Evolutionary conservation across 306 rosid genomes (phyloP), one percentile per base, ranked within the genome.

Genomic region (Elaeagnus macrophylla): DNA sequence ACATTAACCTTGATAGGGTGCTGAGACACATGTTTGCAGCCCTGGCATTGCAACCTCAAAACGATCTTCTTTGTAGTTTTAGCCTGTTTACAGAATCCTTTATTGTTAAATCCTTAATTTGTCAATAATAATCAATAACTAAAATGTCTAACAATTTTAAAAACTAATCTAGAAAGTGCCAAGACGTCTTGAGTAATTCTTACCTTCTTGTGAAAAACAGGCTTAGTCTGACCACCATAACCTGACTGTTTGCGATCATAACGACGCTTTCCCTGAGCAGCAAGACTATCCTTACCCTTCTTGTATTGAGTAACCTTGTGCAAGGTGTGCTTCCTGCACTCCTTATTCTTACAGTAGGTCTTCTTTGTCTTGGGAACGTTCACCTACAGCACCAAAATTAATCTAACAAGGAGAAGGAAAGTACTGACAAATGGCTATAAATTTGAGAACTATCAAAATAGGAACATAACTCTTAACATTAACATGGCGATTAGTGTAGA

Each of bases 211-310:
- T 69, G 79, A 40, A 74, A 74, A 13, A 74, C 79, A 3, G 79
- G 79, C 56, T 77, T 72, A 50, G 81, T 77, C 69, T 77, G 81
- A 12, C 78, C 78, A 10, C 78, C 81, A 60, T 72, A 77, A 32
- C 81, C 78, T 1, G 81, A 77, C 17, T 77, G 78, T 46, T 77
- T 77, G 38, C 81, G 78, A 45, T 77, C 81, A 6, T 77, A 77
- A 49, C 81, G 75, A 14, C 78, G 69, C 67, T 77, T 77, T 11
- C 81, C 81, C 53, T 77, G 72, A 12, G 75, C 81, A 56, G 75
- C 78, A 64, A 77, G 78, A 45, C 78, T 77, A 10, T 64, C 78
- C 67, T 77, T 77, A 1, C 81, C 75, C 67, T 68, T 77, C 67
- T 77, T 77, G 49, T 72, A 77, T 48, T 77, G 81, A 0, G 81